Base-by-base conservation (phyloP, 805 yeast genomes). In the Deakozyma indianensis region DNA sequence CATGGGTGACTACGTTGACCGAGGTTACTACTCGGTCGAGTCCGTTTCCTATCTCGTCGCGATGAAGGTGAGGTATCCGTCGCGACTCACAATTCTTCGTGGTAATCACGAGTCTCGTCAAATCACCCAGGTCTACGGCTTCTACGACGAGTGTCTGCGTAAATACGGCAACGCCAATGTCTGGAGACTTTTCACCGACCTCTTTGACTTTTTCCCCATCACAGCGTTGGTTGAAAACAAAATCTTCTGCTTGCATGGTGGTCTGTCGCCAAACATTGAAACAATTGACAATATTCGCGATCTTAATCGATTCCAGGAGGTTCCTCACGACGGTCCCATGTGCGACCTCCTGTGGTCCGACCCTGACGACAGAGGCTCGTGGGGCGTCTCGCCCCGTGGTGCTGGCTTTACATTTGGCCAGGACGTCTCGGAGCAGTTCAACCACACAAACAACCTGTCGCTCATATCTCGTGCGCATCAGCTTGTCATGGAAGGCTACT, bases 341-440 rank as follows among this genome's bases (percentile, higher is more conserved):
- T 86, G 96, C 67, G 96, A 88, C 62, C 71, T 88, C 59, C 71
- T 88, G 54, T 88, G 96, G 96, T 82, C 94, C 3, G 96, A 88
- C 63, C 96, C 96, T 18, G 97, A 88, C 63, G 96, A 88, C 64
- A 74, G 96, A 61, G 95, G 95, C 55, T 95, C 95, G 57, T 88
- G 97, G 97, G 96, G 96, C 51, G 87, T 88, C 55, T 80, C 90
- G 61, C 96, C 96, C 65, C 80, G 97, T 74, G 96, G 96, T 71
- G 97, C 97, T 51, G 97, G 97, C 65, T 88, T 84, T 82, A 87
- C 96, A 59, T 88, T 88, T 75, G 97, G 97, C 58, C 95, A 83
- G 70, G 96, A 88, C 71, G 86, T 88, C 59, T 75, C 85, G 56
- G 95, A 87, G 66, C 96, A 88, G 65, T 88, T 88, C 69, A 88